Base-by-base conservation (phyloP, 257 asterid genomes). In the Hygrophila difformis region DNA sequence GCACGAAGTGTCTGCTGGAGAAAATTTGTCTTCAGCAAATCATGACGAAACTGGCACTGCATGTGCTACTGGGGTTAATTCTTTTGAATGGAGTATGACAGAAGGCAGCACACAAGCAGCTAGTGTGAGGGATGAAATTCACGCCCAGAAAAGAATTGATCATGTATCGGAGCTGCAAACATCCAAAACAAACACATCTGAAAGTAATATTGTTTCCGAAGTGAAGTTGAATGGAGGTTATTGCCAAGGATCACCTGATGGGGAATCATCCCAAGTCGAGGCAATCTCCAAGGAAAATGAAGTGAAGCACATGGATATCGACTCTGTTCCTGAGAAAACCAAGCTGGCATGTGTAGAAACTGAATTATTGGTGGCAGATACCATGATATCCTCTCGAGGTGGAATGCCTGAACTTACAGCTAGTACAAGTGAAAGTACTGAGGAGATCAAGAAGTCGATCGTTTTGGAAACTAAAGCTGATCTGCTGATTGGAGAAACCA, bases 331-430 rank as follows among this genome's bases (percentile, higher is more conserved):
- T 12, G 33, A 51, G 61, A 42, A 60, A 40, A 55, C 50, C 48
- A 70, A 68, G 51, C 49, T 54, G 41, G 18, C 35, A 35, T 38
- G 57, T 12, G 17, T 39, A 26, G 59, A 57, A 50, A 53, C 51
- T 41, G 63, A 52, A 51, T 35, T 17, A 21, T 5, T 3, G 21
- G 52, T 8, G 37, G 37, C 12, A 49, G 47, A 16, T 34, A 36
- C 50, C 26, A 49, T 47, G 48, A 31, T 59, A 9, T 39, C 60
- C 37, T 45, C 17, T 33, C 63, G 38, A 20, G 55, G n/a, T 51
- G 60, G 26, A 26, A 47, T 48, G 68, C 53, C 56, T 37, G 72
- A 66, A 35, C 12, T 49, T 21, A 69, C 67, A 63, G 75, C 58
- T 48, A 40, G 42, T 54, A 62, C 47, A n/a, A 12, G 35, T 17